Evolutionary conservation across 1,139 yeast genomes (phyloP).

Genomic region (Meyerozyma smithsonii): DNA sequence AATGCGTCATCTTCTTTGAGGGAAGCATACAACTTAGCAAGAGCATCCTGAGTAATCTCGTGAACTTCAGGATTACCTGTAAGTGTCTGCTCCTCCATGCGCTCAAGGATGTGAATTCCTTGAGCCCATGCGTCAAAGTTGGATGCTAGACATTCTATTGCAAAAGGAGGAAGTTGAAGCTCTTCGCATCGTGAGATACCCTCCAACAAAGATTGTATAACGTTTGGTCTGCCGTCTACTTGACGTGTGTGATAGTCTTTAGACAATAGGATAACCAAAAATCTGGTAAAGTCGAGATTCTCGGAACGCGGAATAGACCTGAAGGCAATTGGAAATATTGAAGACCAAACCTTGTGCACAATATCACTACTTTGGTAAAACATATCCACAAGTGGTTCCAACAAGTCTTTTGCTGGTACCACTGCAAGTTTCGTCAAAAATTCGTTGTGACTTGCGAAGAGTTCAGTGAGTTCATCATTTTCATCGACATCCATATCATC

Average conservation of each 20-base stretch:
- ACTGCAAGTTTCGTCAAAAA: conserved; percentile 45
- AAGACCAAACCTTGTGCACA: conserved; percentile 81
- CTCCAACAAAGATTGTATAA: conserved; percentile 75
- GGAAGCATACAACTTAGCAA: conserved; percentile 82
- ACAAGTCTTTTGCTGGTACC: conserved; percentile 54
- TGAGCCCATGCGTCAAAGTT: conserved; percentile 92
- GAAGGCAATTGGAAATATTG: conserved; percentile 78
- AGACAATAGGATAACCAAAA: conserved; percentile 72
- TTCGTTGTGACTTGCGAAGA: conserved; percentile 46
- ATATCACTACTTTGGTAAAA: conserved; percentile 80
- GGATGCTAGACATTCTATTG: conserved; percentile 82
- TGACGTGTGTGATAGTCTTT: conserved; percentile 92
- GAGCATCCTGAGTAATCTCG: conserved; percentile 87
- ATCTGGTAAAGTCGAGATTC: conserved; percentile 75
- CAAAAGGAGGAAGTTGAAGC: conserved; percentile 88
- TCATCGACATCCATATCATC: conserved; percentile 23
- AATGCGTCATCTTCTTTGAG: conserved; percentile 95
- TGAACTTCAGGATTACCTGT: conserved; percentile 69
- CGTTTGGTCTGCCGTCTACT: conserved; percentile 82
- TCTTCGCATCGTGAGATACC: conserved; percentile 73
- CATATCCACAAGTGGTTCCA: conserved; percentile 72
- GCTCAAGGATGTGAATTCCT: conserved; percentile 77
- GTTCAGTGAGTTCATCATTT: conserved; percentile 16
- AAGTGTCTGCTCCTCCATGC: conserved; percentile 61
- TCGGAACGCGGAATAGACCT: conserved; percentile 72